phyloP scores from a whole-genome alignment of 805 yeast species.

The Candida corydali region DNA sequence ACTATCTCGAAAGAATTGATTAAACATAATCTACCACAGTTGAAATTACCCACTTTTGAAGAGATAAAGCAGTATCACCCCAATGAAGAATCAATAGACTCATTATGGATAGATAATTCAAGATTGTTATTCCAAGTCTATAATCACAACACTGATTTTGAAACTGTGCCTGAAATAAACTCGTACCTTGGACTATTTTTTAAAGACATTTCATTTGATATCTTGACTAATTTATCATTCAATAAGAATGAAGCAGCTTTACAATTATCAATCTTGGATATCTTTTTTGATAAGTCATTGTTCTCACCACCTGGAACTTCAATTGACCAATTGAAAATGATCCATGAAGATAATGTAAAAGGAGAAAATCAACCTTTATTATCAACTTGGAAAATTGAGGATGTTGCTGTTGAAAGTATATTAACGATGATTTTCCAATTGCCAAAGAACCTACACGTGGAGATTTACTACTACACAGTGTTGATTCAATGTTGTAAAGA shows the following conservation, averaged over 20 bases:
- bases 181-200: constrained; percentile 48
- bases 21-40: constrained; percentile 38
- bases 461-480: constrained; percentile 78
- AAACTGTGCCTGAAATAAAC: constrained; percentile 49
- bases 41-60: constrained; percentile 27
- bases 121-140: constrained; percentile 61
- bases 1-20: constrained; percentile 35
- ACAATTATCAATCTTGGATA: constrained; percentile 70
- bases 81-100: constrained; percentile 41
- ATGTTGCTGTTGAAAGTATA: constrained; percentile 78
- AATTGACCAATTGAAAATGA: constrained; percentile 57
- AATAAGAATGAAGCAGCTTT: constrained; percentile 84
- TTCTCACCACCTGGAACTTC: constrained; percentile 64
- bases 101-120: constrained; percentile 59
- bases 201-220: constrained; percentile 71
- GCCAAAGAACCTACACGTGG: constrained; percentile 62
- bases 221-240: constrained; percentile 77
- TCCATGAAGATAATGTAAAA: constrained; percentile 37
- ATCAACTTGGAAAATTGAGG: constrained; percentile 90
- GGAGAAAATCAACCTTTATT: constrained; percentile 40
- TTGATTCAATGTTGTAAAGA: constrained; percentile 82
- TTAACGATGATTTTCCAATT: constrained; percentile 72
- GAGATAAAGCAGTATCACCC: constrained; percentile 17
- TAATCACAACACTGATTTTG: constrained; percentile 48
- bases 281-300: constrained; percentile 59